phyloP scores from a whole-genome alignment of 768 basidiomycete species.

The Mycena chlorophos region DNA sequence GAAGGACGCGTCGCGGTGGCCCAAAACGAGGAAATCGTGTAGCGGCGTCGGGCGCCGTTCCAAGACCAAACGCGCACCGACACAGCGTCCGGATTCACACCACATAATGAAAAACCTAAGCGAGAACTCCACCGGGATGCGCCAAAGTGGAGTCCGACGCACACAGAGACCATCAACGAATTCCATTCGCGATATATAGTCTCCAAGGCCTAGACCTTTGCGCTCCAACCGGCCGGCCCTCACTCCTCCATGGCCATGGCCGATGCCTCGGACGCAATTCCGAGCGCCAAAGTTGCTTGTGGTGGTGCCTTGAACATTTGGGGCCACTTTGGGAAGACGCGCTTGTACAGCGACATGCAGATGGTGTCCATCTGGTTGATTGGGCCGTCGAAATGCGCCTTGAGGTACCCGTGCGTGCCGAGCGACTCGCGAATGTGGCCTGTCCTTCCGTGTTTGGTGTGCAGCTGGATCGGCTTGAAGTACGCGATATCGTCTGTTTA shows the following conservation, averaged over 20 bases:
- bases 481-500: slow-evolving; percentile 79
- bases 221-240: too few relatives aligned
- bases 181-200: too few relatives aligned
- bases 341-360: slow-evolving; percentile 93
- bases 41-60: too few relatives aligned
- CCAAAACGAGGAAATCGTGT: too few relatives aligned
- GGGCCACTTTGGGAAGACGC: slow-evolving; percentile 89
- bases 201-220: too few relatives aligned
- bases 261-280: background rate
- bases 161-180: too few relatives aligned
- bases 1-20: too few relatives aligned
- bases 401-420: slow-evolving; percentile 97
- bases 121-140: too few relatives aligned
- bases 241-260: slow-evolving; percentile 45
- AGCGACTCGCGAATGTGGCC: slow-evolving; percentile 92
- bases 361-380: slow-evolving; percentile 96
- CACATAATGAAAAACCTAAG: too few relatives aligned
- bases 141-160: too few relatives aligned
- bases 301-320: slow-evolving; percentile 34
- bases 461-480: slow-evolving; percentile 89
- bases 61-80: too few relatives aligned
- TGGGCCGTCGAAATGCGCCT: slow-evolving; percentile 91
- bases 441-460: slow-evolving; percentile 86
- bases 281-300: slow-evolving; percentile 32
- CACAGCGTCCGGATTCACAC: too few relatives aligned